A percentile compares a stretch with the other conserved stretches of the same genome.
Conservation (phyloP, 257 asterid species). For the Solanum appendiculatum region DNA sequence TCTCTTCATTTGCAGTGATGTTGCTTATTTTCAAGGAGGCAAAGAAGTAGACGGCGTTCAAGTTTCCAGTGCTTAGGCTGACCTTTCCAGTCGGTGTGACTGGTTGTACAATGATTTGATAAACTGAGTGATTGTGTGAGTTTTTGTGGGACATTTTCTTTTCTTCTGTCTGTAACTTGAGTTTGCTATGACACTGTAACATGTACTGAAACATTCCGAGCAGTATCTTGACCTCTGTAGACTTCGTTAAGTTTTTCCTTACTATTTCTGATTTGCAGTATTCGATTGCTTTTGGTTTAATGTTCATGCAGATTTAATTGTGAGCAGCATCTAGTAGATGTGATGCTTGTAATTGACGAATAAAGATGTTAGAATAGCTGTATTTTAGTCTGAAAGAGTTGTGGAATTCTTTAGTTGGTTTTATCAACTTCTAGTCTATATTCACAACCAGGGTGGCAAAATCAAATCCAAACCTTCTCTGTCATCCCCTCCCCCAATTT, state of each 20-base stretch:
- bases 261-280: neutral
- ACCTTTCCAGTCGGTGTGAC: neutral
- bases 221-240: neutral
- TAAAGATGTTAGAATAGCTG: neutral
- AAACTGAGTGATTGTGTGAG: neutral
- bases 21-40: neutral
- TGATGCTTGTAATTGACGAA: neutral
- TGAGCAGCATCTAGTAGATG: neutral
- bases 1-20: conserved; percentile 1
- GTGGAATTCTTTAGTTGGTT: neutral
- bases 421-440: neutral
- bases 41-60: neutral
- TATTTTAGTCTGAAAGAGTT: neutral
- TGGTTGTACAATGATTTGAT: neutral
- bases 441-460: neutral
- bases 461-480: too few species aligned
- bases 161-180: neutral
- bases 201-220: neutral
- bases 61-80: neutral
- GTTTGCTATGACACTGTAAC: neutral
- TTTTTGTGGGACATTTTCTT: neutral
- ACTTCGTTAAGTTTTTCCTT: neutral
- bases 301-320: neutral
- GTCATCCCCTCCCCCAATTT: too few species aligned
- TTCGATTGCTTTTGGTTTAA: neutral